phyloP scores from a whole-genome alignment of 2,329 filamentous ascomycete species.

The Fusarium succisae region DNA sequence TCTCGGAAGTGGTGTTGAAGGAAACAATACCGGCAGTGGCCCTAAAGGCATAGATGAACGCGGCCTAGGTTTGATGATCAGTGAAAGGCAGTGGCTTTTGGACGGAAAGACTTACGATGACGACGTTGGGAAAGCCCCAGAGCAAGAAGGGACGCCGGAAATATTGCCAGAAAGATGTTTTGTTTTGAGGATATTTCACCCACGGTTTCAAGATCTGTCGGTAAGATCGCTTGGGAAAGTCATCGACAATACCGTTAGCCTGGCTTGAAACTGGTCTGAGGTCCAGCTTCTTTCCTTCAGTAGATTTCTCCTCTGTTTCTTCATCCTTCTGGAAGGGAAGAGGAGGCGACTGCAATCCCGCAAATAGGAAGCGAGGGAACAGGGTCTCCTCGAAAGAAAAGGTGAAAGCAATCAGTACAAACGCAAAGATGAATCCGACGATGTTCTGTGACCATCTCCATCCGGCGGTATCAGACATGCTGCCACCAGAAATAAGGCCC shows the following conservation, averaged over 20 bases:
- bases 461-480: background rate
- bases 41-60: background rate
- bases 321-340: background rate
- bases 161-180: background rate
- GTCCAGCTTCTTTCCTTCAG: accelerated
- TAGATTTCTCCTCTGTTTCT: background rate
- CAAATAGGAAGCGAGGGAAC: background rate
- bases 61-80: background rate
- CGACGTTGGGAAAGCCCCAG: background rate
- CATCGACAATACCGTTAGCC: accelerated
- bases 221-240: background rate
- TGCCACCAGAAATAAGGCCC: background rate
- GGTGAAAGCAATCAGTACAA: background rate
- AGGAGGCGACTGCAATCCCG: accelerated
- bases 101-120: background rate
- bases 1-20: background rate
- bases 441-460: background rate
- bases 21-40: background rate
- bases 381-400: background rate
- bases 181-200: background rate
- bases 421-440: background rate
- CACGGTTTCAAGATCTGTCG: background rate
- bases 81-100: accelerated
- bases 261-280: background rate
- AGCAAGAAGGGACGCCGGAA: background rate